Base-by-base conservation (phyloP, 2,329 filamentous ascomycete genomes). In the Colletotrichum zoysiae region DNA sequence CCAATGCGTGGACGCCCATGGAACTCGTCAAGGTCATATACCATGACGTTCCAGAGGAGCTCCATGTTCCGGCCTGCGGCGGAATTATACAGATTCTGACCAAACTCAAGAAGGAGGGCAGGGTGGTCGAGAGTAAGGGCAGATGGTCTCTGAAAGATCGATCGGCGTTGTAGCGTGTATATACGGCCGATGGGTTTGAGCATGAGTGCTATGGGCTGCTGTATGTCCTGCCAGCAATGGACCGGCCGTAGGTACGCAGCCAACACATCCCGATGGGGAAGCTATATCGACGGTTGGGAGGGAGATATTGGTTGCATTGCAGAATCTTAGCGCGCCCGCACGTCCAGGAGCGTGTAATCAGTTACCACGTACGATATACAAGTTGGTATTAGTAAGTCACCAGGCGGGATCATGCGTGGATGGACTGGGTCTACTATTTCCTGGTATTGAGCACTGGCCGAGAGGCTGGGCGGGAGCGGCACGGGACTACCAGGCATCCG, bases 11-110 rank as follows among this genome's bases (percentile, higher is more conserved):
- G 93, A 89, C 88, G 8, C 86, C 90, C 11, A 91, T 94, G 87
- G 93, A 95, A 70, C 85, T 98, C 74, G 95, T 98, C n/a, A 93
- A 92, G 81, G 84, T 93, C 42, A 94, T 99, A 44, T 99, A 99
- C 80, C 87, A 86, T 65, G 91, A 94, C 76, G 91, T 97, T 30
- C 91, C 93, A 0, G 90, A 93, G 79, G 89, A 86, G 77, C 84
- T 98, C 75, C 93, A 95, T 81, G 78, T 86, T 14, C 91, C 95
- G 11, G 96, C 96, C 0, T 90, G 93, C 74, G 86, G 87, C 51
- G 95, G 95, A 1, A 85, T 98, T 8, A 73, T 91, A 73, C 93
- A 95, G 83, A 92, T 98, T 66, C 81, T 99, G 74, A 82, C 86
- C 69, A 98, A 98, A 85, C 83, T 99, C 75, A 84, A 90, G 79